Evolutionary conservation across 2,329 filamentous ascomycete species (phyloP).

Genomic region (Beauveria pseudobassiana): DNA sequence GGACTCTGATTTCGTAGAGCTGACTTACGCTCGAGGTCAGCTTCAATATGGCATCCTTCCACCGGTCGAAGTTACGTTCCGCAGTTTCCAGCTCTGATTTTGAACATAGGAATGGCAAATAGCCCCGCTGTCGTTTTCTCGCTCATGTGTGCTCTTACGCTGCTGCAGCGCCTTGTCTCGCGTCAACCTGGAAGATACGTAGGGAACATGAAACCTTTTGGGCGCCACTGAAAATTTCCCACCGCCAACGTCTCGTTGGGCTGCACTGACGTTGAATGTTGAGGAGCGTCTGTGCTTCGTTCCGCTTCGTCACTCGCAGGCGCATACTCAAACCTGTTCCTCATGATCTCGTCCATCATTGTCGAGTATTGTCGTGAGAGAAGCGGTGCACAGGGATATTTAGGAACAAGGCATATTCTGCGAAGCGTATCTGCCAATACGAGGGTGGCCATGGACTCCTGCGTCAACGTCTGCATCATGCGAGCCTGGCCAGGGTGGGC

Average conservation of each 20-base stretch:
- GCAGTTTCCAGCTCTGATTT: not conserved
- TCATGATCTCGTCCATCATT: not conserved
- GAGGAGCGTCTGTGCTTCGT: not conserved
- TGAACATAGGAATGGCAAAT: not conserved
- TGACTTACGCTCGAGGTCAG: not conserved
- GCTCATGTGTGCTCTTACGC: not conserved
- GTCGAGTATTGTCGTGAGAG: not conserved
- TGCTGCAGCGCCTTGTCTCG: not conserved
- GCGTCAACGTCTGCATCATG: not conserved
- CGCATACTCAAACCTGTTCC: slow-evolving; percentile 1
- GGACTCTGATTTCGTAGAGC: slow-evolving; percentile 11
- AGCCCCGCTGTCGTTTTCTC: slow-evolving; percentile 1
- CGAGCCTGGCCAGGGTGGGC: not conserved
- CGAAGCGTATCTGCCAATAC: not conserved
- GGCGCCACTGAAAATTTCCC: not conserved
- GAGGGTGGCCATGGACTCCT: not conserved
- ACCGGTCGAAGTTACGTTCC: not conserved
- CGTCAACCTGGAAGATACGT: not conserved
- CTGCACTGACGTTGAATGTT: not conserved
- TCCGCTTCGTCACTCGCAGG: not conserved
- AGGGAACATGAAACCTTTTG: not conserved
- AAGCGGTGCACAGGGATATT: no score
- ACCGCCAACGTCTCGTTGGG: not conserved
- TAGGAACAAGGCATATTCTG: not conserved
- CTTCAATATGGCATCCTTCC: not conserved